Base-by-base conservation (phyloP, 768 basidiomycete species). In the Phylloporus arenicola region DNA sequence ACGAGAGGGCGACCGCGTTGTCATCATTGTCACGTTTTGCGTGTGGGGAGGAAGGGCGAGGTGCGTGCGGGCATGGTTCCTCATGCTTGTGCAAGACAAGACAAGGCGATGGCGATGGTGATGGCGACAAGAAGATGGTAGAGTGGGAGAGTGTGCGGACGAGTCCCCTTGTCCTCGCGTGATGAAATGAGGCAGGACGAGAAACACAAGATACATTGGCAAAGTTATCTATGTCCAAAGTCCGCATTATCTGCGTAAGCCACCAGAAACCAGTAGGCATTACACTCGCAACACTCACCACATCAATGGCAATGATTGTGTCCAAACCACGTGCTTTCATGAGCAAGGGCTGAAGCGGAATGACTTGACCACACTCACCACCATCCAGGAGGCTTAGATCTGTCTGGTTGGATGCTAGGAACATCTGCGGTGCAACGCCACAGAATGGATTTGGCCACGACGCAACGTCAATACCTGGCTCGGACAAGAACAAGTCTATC, bases 231-330 rank as follows among this genome's bases (percentile, higher is more conserved):
- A 43, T 17, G 27, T 68, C 55, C 7, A 46, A n/a, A 6, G 43
- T 56, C 64, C 61, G 33, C 22, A n/a, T 10, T 12, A 5, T 20
- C 55, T 4, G 10, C 13, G 34, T 19, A 40, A 16, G 33, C 2
- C 33, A 20, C 10, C 19, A n/a, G n/a, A n/a, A n/a, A 13, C 2
- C 30, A 6, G 19, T 62, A 16, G 43, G 5, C 1, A 9, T 38
- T 12, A 0, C 1, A 6, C 41, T 16, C 1, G 25, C 5, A 30
- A 5, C 1, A 51, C 70, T 48, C 58, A 67, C 61, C 10, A 67
- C 70, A 57, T 82, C 80, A 42, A 80, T 71, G 0, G 77, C 78
- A 27, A 81, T 43, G 56, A 82, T 75, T 8, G 72, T 69, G 51
- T 82, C 80, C 45, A 80, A 57, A 0, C 57, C 64, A 41, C 80